These are phyloP conservation scores for Phytopythium chamaehyphon DNA, from an alignment of 352 stramenopile genomes.

Conservation along the genomic window DNA sequence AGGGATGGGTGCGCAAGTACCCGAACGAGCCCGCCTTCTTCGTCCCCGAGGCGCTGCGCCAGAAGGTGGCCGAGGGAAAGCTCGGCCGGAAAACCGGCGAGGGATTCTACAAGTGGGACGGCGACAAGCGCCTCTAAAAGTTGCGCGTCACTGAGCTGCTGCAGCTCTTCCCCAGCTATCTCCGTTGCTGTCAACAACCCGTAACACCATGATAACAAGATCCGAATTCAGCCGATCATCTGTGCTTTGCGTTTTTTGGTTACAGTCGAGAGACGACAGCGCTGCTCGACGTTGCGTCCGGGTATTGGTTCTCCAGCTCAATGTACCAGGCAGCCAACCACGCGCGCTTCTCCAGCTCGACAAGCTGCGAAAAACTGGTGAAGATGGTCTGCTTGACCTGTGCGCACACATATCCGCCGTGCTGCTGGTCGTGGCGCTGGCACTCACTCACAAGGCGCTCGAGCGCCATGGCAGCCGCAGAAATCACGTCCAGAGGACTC, in stretches of 20 bases:
- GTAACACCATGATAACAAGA: too few relatives aligned
- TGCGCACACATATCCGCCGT: conserved; percentile 14
- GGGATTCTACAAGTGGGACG: conserved; percentile 95
- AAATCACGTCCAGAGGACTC: conserved; percentile 37
- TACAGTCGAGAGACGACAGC: too few relatives aligned
- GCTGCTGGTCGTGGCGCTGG: conserved; percentile 3
- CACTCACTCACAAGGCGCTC: conserved; percentile 29
- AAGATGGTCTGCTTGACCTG: conserved; percentile 39
- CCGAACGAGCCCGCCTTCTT: conserved; percentile 95
- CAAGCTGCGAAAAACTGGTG: conserved; percentile 45
- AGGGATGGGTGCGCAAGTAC: conserved; percentile 95
- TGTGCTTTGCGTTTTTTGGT: too few relatives aligned
- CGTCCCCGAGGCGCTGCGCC: conserved; percentile 88
- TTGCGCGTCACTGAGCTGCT: neutral
- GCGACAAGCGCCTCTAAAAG: conserved; percentile 71
- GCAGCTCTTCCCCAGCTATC: too few relatives aligned
- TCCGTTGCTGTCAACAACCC: too few relatives aligned
- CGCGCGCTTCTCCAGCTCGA: conserved; percentile 51
- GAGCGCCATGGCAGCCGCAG: conserved; percentile 29
- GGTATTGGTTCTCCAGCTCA: conserved; percentile 38
- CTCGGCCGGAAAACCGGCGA: conserved; percentile 96
- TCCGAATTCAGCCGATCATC: too few relatives aligned
- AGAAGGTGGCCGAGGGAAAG: conserved; percentile 92
- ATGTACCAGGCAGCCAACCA: conserved; percentile 64
- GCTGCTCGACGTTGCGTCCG: neutral